Evolutionary conservation across 179 eudicot species (phyloP).

Genomic region (Silene noctiflora): DNA sequence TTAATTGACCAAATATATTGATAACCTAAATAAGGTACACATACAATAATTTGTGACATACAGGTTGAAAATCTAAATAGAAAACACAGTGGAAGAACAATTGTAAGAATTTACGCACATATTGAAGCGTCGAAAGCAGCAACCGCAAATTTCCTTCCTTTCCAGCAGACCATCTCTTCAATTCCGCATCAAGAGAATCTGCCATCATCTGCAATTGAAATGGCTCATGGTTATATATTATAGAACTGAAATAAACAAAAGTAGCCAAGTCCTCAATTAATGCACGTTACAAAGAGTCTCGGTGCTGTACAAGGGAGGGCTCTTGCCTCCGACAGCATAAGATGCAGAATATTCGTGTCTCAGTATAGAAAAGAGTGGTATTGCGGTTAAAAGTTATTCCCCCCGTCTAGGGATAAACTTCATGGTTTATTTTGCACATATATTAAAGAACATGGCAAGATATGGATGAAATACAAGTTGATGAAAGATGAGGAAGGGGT

Average conservation of each 20-base stretch:
- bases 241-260: neutral
- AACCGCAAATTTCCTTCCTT: constrained; percentile 83
- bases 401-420: neutral
- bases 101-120: constrained; percentile 46
- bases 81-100: neutral
- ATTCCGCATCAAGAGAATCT: constrained; percentile 70
- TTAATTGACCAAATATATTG: neutral
- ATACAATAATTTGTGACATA: neutral
- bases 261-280: neutral
- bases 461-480: neutral
- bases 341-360: neutral
- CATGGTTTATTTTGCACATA: neutral
- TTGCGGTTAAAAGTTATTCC: neutral
- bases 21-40: neutral
- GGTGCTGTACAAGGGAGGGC: neutral
- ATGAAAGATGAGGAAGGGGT: no score
- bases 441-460: neutral
- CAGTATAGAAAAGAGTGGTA: neutral
- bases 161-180: constrained; percentile 78
- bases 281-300: neutral
- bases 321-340: neutral
- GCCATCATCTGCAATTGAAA: constrained; percentile 62
- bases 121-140: constrained; percentile 80
- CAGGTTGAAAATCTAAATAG: neutral
- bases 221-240: constrained; percentile 7